Percentiles rank a stretch among this genome's conserved stretches.
Conservation (phyloP, 169 alveolate genomes). For the Plasmodium billcollinsi region DNA sequence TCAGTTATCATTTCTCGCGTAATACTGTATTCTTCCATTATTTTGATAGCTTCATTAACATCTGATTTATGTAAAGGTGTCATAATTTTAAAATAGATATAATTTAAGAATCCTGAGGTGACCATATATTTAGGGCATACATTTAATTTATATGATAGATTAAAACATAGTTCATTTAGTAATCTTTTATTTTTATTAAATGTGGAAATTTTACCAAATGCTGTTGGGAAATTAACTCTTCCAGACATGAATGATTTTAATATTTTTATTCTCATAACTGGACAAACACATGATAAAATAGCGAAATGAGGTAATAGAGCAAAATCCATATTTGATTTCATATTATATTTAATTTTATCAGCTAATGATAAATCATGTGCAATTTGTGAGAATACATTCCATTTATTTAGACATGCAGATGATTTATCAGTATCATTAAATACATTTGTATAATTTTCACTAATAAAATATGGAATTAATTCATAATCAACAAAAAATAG, state of each 20-base stretch:
- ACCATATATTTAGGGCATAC: slow-evolving; percentile 65
- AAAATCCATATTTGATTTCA: slow-evolving; percentile 91
- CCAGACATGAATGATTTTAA: slow-evolving; percentile 82
- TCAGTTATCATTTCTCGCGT: slow-evolving; percentile 83
- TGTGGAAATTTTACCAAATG: slow-evolving; percentile 94
- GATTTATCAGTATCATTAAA: slow-evolving; percentile 78
- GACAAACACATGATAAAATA: slow-evolving; percentile 87
- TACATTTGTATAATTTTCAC: slow-evolving; percentile 93
- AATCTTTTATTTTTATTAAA: slow-evolving; percentile 92
- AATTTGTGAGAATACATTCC: slow-evolving; percentile 79
- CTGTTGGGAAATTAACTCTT: slow-evolving; percentile 93
- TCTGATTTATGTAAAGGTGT: slow-evolving; percentile 60
- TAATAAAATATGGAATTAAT: slow-evolving; percentile 93
- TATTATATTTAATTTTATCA: slow-evolving; percentile 87
- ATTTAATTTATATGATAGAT: slow-evolving; percentile 59
- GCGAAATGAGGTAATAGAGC: slow-evolving; percentile 90
- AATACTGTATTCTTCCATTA: slow-evolving; percentile 78
- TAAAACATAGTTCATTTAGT: slow-evolving; percentile 83
- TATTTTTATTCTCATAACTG: slow-evolving; percentile 82
- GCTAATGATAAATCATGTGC: slow-evolving; percentile 85
- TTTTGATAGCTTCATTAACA: slow-evolving; percentile 76
- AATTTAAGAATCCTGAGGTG: slow-evolving; percentile 59
- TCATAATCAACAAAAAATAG: slow-evolving; percentile 95
- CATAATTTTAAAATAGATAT: slow-evolving; percentile 78
- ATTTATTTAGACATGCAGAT: slow-evolving; percentile 72